phyloP scores from a whole-genome alignment of 176 grass and related monocot species.

The Phragmites australis region DNA sequence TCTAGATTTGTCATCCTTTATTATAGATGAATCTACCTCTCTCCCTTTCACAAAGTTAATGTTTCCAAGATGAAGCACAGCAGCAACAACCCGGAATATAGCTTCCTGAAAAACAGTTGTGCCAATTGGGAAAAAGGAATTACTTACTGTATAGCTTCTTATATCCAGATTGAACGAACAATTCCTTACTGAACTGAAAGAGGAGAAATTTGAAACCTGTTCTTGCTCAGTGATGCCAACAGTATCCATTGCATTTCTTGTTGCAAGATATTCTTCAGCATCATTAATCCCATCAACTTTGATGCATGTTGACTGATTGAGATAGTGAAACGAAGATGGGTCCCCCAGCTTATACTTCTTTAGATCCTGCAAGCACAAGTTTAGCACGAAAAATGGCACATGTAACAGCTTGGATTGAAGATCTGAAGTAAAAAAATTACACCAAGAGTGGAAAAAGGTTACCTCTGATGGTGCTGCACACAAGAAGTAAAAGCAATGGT shows the following conservation, averaged over 20 bases:
- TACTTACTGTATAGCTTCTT: background rate
- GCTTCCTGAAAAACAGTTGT: constrained; percentile 62
- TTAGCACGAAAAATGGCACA: constrained; percentile 32
- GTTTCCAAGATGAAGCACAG: constrained; percentile 98
- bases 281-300: constrained; percentile 84
- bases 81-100: constrained; percentile 95
- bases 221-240: constrained; percentile 87
- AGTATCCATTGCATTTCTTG: constrained; percentile 93
- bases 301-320: constrained; percentile 93
- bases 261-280: constrained; percentile 78
- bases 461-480: constrained; percentile 89
- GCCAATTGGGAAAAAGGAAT: constrained; percentile 22
- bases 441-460: constrained; percentile 9
- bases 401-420: constrained; percentile 27
- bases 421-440: constrained; percentile 1
- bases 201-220: constrained; percentile 59
- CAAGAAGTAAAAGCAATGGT: constrained; percentile 97
- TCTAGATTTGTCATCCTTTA: constrained; percentile 95
- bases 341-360: constrained; percentile 75
- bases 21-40: constrained; percentile 85
- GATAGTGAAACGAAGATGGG: constrained; percentile 75
- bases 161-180: constrained; percentile 26
- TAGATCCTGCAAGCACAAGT: constrained; percentile 60
- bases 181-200: constrained; percentile 33
- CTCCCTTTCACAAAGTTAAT: constrained; percentile 85